A percentile compares a stretch with the other conserved stretches of the same genome.
Evolutionary conservation across 495 filamentous ascomycete genomes (phyloP).

Genomic region (Trichoderma virens): DNA sequence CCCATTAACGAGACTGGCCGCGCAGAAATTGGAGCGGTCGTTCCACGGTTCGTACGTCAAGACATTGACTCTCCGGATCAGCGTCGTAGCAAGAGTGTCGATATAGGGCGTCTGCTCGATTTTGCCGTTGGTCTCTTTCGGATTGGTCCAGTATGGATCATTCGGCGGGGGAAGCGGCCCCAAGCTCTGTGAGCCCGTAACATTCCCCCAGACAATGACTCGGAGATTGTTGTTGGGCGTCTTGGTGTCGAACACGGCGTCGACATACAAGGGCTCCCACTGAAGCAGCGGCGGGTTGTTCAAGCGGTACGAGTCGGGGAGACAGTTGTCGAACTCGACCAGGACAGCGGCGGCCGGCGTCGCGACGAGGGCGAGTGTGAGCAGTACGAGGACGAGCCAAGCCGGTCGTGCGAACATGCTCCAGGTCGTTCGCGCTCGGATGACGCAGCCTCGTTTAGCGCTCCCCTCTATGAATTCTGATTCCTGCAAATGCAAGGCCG

Average conservation of each 20-base stretch:
- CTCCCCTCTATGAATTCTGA: not conserved
- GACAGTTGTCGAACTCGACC: slow-evolving; percentile 78
- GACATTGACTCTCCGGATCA: slow-evolving; percentile 59
- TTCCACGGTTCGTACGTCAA: slow-evolving; percentile 64
- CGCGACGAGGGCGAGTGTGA: slow-evolving; percentile 19
- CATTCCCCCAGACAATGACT: slow-evolving; percentile 85
- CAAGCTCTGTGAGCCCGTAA: slow-evolving; percentile 52
- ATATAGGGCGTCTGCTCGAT: slow-evolving; percentile 53
- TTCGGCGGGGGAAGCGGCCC: slow-evolving; percentile 47
- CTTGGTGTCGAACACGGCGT: slow-evolving; percentile 61
- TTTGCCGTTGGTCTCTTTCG: slow-evolving; percentile 61
- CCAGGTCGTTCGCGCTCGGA: no score
- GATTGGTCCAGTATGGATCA: slow-evolving; percentile 45
- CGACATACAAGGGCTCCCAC: slow-evolving; percentile 65
- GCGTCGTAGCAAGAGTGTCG: slow-evolving; percentile 57
- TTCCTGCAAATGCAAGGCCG: not conserved
- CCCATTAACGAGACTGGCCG: slow-evolving; percentile 46
- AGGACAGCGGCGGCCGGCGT: slow-evolving; percentile 45
- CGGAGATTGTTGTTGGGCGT: slow-evolving; percentile 58
- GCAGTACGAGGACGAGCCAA: slow-evolving; percentile 15
- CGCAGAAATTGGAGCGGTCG: slow-evolving; percentile 54
- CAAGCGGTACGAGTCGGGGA: slow-evolving; percentile 50
- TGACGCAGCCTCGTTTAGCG: not conserved
- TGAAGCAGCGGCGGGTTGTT: slow-evolving; percentile 51
- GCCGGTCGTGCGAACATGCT: not conserved